A percentile compares a stretch with the other conserved stretches of the same genome.
Evolutionary conservation across 805 yeast species (phyloP).

Genomic region (Metschnikowia cerradonensis): DNA sequence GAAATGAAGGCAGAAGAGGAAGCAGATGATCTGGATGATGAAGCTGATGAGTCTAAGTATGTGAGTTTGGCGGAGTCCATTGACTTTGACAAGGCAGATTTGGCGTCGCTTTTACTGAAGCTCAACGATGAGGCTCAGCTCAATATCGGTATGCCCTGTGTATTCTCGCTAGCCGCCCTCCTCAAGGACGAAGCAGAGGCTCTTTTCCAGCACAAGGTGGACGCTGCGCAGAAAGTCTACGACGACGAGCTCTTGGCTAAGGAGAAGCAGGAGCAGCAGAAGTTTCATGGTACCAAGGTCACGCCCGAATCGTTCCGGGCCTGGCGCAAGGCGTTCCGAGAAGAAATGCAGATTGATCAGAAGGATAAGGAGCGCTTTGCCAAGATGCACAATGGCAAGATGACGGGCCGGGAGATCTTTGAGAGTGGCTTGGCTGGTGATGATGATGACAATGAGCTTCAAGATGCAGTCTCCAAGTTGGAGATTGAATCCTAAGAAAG

Average conservation of each 20-base stretch:
- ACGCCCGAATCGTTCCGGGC: slow-evolving; percentile 66
- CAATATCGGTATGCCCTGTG: slow-evolving; percentile 86
- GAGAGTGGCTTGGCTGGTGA: slow-evolving; percentile 83
- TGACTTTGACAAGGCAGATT: slow-evolving; percentile 50
- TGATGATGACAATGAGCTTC: slow-evolving; percentile 41
- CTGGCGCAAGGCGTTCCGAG: slow-evolving; percentile 73
- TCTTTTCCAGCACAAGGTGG: slow-evolving; percentile 56
- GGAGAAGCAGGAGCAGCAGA: slow-evolving; percentile 82
- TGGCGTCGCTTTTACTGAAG: slow-evolving; percentile 34
- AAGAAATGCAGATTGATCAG: slow-evolving; percentile 67
- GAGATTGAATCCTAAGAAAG: slow-evolving; percentile 7
- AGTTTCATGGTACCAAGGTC: slow-evolving; percentile 87
- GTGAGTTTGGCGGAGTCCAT: slow-evolving; percentile 55
- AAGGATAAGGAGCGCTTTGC: slow-evolving; percentile 49
- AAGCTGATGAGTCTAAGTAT: slow-evolving; percentile 30
- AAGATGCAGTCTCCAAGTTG: slow-evolving; percentile 17
- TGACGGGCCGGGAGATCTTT: slow-evolving; percentile 86
- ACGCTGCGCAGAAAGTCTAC: slow-evolving; percentile 49
- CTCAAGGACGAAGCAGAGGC: slow-evolving; percentile 80
- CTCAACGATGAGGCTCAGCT: slow-evolving; percentile 62
- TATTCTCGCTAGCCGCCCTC: slow-evolving; percentile 72
- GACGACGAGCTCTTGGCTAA: slow-evolving; percentile 57
- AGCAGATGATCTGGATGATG: slow-evolving; percentile 34
- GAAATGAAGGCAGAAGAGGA: slow-evolving; percentile 34
- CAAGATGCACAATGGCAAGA: slow-evolving; percentile 65